phyloP scores from a whole-genome alignment of 2,329 filamentous ascomycete species.

The Aspergillus sp. region DNA sequence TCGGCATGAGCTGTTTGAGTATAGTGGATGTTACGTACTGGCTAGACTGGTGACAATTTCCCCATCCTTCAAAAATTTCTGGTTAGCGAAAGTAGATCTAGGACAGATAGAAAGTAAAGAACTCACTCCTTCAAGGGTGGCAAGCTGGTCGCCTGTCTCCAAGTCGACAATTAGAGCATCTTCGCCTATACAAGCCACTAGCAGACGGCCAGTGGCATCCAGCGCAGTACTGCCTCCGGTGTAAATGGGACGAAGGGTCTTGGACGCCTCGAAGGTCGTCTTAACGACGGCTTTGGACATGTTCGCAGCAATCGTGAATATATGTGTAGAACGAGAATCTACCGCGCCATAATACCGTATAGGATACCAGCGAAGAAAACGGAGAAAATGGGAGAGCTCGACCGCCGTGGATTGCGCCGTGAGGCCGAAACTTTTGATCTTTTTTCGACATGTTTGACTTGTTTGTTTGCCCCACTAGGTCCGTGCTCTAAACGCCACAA shows the following conservation, averaged over 20 bases:
- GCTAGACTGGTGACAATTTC: conserved; percentile 47
- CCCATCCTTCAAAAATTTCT: conserved; percentile 59
- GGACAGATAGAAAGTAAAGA: conserved; percentile 15
- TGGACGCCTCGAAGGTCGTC: conserved; percentile 83
- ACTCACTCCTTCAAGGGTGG: conserved; percentile 80
- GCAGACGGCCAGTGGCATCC: conserved; percentile 74
- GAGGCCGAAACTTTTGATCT: conserved; percentile 32
- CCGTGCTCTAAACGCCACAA: conserved; percentile 24
- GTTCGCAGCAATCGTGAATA: conserved; percentile 8
- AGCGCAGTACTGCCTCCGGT: conserved; percentile 86
- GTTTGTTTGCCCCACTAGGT: conserved; percentile 36
- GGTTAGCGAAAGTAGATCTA: conserved; percentile 15
- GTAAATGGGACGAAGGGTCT: conserved; percentile 88
- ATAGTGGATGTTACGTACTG: conserved; percentile 29
- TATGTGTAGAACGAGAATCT: conserved; percentile 2
- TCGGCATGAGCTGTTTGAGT: neutral
- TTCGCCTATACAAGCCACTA: conserved; percentile 88
- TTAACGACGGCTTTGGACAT: conserved; percentile 61
- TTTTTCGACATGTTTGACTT: conserved; percentile 35
- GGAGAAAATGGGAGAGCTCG: conserved; percentile 3
- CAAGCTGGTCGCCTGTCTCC: conserved; percentile 76
- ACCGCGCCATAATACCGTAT: conserved; percentile 19
- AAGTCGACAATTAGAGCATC: conserved; percentile 86
- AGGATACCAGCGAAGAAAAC: conserved; percentile 10
- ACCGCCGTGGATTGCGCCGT: conserved; percentile 11